A percentile compares a stretch with the other conserved stretches of the same genome.
Conservation (phyloP, 768 basidiomycete species). For the Ramaria sp. region DNA sequence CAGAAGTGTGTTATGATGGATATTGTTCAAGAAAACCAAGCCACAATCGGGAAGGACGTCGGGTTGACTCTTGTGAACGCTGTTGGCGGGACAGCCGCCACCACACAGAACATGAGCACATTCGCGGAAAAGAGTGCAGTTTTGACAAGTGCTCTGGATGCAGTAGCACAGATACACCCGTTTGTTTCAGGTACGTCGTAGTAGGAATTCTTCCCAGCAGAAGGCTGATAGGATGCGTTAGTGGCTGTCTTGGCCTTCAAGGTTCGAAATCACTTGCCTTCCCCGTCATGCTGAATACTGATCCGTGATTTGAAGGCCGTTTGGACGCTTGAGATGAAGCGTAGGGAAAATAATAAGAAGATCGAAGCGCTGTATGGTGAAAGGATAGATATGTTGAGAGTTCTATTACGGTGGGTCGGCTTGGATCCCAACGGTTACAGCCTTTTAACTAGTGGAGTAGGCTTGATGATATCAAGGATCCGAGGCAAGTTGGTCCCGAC, state of each 20-base stretch:
- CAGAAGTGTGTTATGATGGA: neutral
- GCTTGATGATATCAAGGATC: conserved; percentile 22
- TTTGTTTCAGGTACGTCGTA: neutral
- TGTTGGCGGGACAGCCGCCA: neutral
- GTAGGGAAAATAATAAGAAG: conserved; percentile 42
- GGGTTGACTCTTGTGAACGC: neutral
- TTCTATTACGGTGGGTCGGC: conserved; percentile 32
- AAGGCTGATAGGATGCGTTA: neutral
- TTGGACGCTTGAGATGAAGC: conserved; percentile 34
- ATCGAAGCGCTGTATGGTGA: conserved; percentile 34
- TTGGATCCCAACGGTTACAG: too few relatives aligned
- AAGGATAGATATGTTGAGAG: conserved; percentile 40
- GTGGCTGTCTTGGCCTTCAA: conserved; percentile 5
- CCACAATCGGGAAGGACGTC: neutral
- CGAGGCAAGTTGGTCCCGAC: conserved; percentile 19
- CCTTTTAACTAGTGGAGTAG: conserved; percentile 11
- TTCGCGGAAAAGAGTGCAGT: neutral
- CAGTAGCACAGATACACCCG: conserved; percentile 4
- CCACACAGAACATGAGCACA: neutral
- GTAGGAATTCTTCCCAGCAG: neutral
- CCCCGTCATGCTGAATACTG: conserved; percentile 12
- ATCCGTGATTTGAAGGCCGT: conserved; percentile 22
- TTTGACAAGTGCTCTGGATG: conserved; percentile 1
- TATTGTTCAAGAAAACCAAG: neutral
- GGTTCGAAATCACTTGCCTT: conserved; percentile 19